These are phyloP conservation scores for Xylaria intraflava DNA, from an alignment of 495 filamentous ascomycete species.

Conservation along the genomic window DNA sequence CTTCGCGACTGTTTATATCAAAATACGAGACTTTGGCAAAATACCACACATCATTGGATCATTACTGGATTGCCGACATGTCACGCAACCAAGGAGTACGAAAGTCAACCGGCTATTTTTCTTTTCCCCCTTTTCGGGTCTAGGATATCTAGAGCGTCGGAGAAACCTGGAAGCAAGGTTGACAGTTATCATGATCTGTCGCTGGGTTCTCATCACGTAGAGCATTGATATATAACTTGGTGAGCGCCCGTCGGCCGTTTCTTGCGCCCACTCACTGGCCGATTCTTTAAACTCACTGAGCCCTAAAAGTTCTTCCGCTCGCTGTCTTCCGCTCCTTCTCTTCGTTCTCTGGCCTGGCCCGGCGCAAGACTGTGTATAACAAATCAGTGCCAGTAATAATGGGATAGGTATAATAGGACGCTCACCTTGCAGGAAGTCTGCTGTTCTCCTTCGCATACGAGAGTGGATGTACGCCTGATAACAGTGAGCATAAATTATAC, in stretches of 20 bases:
- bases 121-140: neutral
- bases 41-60: no score
- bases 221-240: neutral
- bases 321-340: constrained; percentile 98
- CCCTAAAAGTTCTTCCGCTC: constrained; percentile 88
- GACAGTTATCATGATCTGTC: neutral
- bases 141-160: neutral
- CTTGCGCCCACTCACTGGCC: neutral
- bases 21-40: no score
- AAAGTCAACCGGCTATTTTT: neutral
- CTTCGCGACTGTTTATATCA: no score
- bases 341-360: constrained; percentile 88
- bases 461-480: constrained; percentile 90
- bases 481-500: constrained; percentile 4
- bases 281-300: constrained; percentile 31
- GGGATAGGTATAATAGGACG: constrained; percentile 24
- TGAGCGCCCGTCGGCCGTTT: neutral
- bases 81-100: neutral
- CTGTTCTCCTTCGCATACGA: constrained; percentile 91
- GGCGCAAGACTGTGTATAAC: constrained; percentile 69
- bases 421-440: constrained; percentile 93
- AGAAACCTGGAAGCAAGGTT: neutral
- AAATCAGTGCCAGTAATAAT: neutral
- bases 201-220: neutral
- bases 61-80: no score